Base-by-base conservation (phyloP, 257 asterid genomes). In the Jacaranda copaia region DNA sequence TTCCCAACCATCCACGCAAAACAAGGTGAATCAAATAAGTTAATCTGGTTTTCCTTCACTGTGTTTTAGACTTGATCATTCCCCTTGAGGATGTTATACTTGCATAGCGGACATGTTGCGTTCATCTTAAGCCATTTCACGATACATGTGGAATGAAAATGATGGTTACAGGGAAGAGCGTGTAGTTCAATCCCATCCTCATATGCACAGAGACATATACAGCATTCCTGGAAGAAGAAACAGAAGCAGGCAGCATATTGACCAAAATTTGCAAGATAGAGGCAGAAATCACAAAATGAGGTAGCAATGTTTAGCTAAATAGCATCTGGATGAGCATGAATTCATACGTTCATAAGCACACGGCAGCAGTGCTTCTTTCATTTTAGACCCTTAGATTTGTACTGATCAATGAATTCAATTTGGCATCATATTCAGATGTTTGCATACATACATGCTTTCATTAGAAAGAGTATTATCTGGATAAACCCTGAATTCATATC, bases 51-150 rank as follows among this genome's bases (percentile, higher is more conserved):
- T 25, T 39, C 66, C 42, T 32, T 12, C 55, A 35, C 67, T 64
- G 65, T 18, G 70, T n/a, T 75, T 81, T 76, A 94, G 59, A 88
- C 97, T 77, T 91, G 93, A 13, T 92, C 97, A 46, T 79, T 95
- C 58, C 94, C 99, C 88, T 95, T 93, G 84, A 95, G 93, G 82
- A 95, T 91, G 90, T 93, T 91, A 90, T 81, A 95, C 89, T 95
- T 95, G 94, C 99, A 95, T 11, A 95, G 84, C 1, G 99, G 99
- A 80, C 99, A 95, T 9, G 99, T 95, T 0, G 98, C 99, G 36
- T 95, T 95, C 98, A 93, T 95, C 87, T 91, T 95, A 4, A 95
- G 98, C 98, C 99, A 95, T 84, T 91, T 95, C 84, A 86, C 96
- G 0, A 95, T 93, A 73, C 99, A 95, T 13, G 84, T 75, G 0